Conservation (phyloP, 495 filamentous ascomycete genomes). For the Staphylotrichum longicolle region DNA sequence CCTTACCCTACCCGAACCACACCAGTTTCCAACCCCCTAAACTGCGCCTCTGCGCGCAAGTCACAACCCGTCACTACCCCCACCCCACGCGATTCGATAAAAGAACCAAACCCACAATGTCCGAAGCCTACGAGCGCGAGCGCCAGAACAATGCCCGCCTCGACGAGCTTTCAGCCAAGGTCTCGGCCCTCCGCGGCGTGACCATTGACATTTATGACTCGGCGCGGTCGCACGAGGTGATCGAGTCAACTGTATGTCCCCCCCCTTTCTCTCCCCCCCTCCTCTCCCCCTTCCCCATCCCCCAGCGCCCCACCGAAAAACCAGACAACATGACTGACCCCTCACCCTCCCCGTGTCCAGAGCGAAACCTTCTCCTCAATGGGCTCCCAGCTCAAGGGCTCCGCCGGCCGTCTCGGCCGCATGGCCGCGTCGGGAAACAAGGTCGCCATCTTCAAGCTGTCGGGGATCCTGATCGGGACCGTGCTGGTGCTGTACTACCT, state of each 20-base stretch:
- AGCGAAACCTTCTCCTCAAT: conserved; percentile 59
- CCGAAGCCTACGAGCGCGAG: conserved; percentile 93
- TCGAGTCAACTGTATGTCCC: conserved; percentile 74
- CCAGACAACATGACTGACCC: not conserved
- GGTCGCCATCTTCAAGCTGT: conserved; percentile 82
- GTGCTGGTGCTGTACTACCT: conserved; percentile 75
- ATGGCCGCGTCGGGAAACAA: conserved; percentile 92
- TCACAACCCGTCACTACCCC: not conserved
- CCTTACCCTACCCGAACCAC: too few species aligned
- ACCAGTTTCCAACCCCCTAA: too few species aligned
- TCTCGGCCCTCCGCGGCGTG: conserved; percentile 87
- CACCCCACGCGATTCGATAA: not conserved
- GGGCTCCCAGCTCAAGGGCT: conserved; percentile 71
- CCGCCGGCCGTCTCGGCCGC: conserved; percentile 78
- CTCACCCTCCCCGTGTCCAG: conserved; percentile 26
- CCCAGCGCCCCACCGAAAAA: not conserved
- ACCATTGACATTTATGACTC: conserved; percentile 99
- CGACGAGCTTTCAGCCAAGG: conserved; percentile 83
- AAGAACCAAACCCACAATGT: conserved; percentile 55
- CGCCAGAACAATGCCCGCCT: conserved; percentile 95
- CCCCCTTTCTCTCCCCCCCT: not conserved
- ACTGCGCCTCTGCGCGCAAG: too few species aligned
- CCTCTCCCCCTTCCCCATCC: not conserved
- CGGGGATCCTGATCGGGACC: conserved; percentile 73
- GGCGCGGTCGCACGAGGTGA: conserved; percentile 77